A percentile compares a stretch with the other conserved stretches of the same genome.
Evolutionary conservation across 768 basidiomycete genomes (phyloP).

Genomic region (Infundibulicybe gibba): DNA sequence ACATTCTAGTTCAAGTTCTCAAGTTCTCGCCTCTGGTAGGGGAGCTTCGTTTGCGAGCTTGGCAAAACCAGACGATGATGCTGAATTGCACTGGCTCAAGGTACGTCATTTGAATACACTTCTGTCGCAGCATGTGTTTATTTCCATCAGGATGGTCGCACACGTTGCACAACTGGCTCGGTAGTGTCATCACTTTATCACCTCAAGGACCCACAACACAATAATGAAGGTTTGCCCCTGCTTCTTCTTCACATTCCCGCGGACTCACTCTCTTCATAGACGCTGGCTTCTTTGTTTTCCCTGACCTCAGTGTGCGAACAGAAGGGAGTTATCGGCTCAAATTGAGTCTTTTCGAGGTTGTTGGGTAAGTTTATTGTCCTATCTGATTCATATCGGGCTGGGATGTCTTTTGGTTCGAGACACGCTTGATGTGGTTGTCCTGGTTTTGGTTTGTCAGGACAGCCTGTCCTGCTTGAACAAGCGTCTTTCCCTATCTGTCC

Average conservation of each 20-base stretch:
- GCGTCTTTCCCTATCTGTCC: too few species aligned
- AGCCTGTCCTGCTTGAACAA: too few species aligned
- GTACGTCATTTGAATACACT: conserved; percentile 25
- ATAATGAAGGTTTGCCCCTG: conserved; percentile 34
- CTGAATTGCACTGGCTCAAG: conserved; percentile 83
- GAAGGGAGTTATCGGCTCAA: conserved; percentile 86
- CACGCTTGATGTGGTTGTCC: too few species aligned
- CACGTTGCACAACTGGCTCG: conserved; percentile 86
- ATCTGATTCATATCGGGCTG: too few species aligned
- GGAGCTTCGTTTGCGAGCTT: conserved; percentile 93
- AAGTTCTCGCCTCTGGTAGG: too few species aligned
- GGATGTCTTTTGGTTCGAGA: too few species aligned
- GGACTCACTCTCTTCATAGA: conserved; percentile 39
- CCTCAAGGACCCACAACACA: conserved; percentile 66
- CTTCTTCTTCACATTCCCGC: not conserved
- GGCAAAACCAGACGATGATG: conserved; percentile 85
- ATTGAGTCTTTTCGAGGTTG: conserved; percentile 81
- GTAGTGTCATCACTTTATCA: conserved; percentile 91
- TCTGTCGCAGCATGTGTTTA: not conserved
- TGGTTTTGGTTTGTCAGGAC: too few species aligned
- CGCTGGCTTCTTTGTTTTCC: conserved; percentile 95
- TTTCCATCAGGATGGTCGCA: conserved; percentile 71
- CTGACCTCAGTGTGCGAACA: conserved; percentile 87
- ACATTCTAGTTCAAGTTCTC: conserved; percentile 95
- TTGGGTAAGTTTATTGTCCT: conserved; percentile 59